Evolutionary conservation across 2,329 filamentous ascomycete species (phyloP), one percentile per base, ranked within the genome.

Genomic region (Clonostachys rhizophaga): DNA sequence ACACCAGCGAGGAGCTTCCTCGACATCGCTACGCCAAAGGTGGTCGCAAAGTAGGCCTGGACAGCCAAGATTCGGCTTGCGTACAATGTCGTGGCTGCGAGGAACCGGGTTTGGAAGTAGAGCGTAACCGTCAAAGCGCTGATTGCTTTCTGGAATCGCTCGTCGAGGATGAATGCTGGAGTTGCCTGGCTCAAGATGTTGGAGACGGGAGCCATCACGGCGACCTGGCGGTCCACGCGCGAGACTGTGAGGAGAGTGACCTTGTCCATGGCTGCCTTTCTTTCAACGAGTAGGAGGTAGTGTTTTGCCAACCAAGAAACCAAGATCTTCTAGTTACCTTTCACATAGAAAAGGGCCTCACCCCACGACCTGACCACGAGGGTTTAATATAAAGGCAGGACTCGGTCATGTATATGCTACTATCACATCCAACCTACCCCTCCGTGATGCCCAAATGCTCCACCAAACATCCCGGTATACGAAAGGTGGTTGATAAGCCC

Each of bases 101-200:
- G 44, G 39, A 66, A 49, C 45, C 58, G 63, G 36, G 60, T 55
- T 44, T 55, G 60, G 40, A 66, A 42, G 47, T 62, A 56, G 34
- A 69, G 45, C 44, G 64, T 60, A 39, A 64, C 20, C 7, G 61
- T 62, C 11, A 59, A 47, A 8, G 56, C 54, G 49, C 59, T 52
- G 47, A 72, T 40, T 18, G 68, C 34, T 20, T 57, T 63, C 44
- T 69, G 69, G 52, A 63, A 63, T 18, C 57, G 63, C 42, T 67
- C 46, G 41, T 62, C 61, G 44, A 64, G 50, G 43, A 60, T 56
- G 37, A 72, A 48, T 33, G 61, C 55, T n/a, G 68, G 65, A 14
- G 54, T 54, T 20, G 71, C 55, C 34, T 59, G 54, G 34, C 58
- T 59, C 47, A 64, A 53, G 43, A 68, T 44, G 18, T 45, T 30